phyloP scores from a whole-genome alignment of 192 early-diverging fungal species.

The Coemansia interrupta region DNA sequence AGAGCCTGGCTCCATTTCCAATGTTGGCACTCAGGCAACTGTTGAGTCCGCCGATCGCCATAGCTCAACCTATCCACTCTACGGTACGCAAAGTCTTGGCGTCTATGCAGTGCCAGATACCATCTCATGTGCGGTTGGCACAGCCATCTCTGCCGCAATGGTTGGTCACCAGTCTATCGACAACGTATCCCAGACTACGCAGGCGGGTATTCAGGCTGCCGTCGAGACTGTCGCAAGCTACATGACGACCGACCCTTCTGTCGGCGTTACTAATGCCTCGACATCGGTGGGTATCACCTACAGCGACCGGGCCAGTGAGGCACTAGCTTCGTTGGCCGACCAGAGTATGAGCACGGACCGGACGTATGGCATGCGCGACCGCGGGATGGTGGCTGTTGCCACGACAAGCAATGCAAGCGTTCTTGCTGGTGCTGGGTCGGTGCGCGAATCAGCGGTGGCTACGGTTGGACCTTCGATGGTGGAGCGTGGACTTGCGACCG shows the following conservation, averaged over 20 bases:
- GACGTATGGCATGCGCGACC: constrained; percentile 13
- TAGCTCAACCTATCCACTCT: constrained; percentile 17
- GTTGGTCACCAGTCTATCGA: constrained; percentile 12
- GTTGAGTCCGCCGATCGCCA: background rate
- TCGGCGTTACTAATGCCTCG: constrained; percentile 10
- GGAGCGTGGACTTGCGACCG: constrained; percentile 23
- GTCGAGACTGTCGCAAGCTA: background rate
- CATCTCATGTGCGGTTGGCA: constrained; percentile 2
- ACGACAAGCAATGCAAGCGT: constrained; percentile 8
- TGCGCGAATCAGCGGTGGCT: constrained; percentile 16
- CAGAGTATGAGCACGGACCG: constrained; percentile 20
- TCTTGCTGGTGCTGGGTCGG: constrained; percentile 9
- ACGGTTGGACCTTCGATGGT: constrained; percentile 18
- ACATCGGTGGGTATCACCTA: constrained; percentile 7
- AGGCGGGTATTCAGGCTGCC: constrained; percentile 11
- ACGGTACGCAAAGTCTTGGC: constrained; percentile 14
- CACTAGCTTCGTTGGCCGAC: constrained; percentile 1
- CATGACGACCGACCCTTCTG: constrained; percentile 14
- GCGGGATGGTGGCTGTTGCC: constrained; percentile 16
- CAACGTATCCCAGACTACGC: background rate
- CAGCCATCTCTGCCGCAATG: constrained; percentile 12
- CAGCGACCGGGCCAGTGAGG: constrained; percentile 10
- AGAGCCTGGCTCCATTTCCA: constrained; percentile 5
- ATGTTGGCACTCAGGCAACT: constrained; percentile 8
- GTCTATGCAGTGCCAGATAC: constrained; percentile 4